Base-by-base conservation (phyloP, 495 filamentous ascomycete species). In the Glonium stellatum region DNA sequence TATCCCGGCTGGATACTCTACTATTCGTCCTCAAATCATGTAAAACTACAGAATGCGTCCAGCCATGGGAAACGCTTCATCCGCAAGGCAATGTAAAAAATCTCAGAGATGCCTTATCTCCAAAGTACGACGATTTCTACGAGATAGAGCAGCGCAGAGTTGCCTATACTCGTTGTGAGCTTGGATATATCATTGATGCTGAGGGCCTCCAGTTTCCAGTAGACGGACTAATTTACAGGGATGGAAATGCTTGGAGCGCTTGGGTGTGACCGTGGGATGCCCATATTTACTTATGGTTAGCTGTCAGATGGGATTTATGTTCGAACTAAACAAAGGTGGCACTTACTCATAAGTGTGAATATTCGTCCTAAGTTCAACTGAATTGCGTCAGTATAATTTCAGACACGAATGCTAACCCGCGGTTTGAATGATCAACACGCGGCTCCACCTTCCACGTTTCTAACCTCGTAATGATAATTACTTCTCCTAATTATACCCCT, bases 81-180 rank as follows among this genome's bases (percentile, higher is more conserved):
- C 68, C 71, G 11, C 49, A 25, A 13, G 71, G 66, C n/a, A 58
- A 66, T 31, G 71, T 73, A 31, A 18, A 37, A 1, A 66, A 57
- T 37, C 59, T 73, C 41, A 46, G 62, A 15, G 62, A 70, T 62
- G 77, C 80, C 21, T 72, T 88, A 13, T 69, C 73, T 4, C 35
- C 74, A 18, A 60, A 73, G 10, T 85, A 78, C 60, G 82, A 89
- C 63, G 39, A 63, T 0, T 86, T 86, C 57, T 87, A 88, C 58
- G 71, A 71, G 4, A n/a, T 39, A 1, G 60, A 74, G 44, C 76
- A 81, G 57, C 73, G 69, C 22, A 74, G 63, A 31, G 77, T 87
- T 0, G 72, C 73, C 6, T 87, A 79, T 60, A 70, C 75, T 41
- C 76, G 78, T 37, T 87, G 84, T 61, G 84, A 84, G 68, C 55